Percentiles rank a stretch among this genome's conserved stretches.
Conservation (phyloP, 78 protist species). For the Planoprotostelium fungivorum region DNA sequence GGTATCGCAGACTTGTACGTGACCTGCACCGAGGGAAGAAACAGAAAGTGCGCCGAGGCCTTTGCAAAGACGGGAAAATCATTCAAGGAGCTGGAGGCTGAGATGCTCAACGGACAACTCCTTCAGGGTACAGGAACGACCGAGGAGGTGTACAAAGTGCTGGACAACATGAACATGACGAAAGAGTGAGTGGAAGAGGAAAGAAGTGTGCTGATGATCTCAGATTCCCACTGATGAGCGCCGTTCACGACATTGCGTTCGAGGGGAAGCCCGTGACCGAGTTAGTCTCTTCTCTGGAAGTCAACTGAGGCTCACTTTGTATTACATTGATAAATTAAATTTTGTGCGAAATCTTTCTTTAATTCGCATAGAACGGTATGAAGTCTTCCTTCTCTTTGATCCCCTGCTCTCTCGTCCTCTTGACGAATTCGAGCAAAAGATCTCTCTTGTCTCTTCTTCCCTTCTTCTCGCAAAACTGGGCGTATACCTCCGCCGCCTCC, state of each 20-base stretch:
- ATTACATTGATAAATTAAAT: too few relatives aligned
- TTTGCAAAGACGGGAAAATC: conserved; percentile 28
- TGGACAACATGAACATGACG: conserved; percentile 14
- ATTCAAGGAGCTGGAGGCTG: conserved; percentile 51
- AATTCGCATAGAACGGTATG: too few relatives aligned
- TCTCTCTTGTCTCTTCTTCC: too few relatives aligned
- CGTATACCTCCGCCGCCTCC: too few relatives aligned
- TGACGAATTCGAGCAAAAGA: too few relatives aligned
- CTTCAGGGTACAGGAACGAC: conserved; percentile 63
- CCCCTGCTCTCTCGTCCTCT: too few relatives aligned
- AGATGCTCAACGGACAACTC: conserved; percentile 68
- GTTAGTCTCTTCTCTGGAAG: not conserved
- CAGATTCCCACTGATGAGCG: not conserved
- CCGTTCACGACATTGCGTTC: not conserved
- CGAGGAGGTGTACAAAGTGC: conserved; percentile 47
- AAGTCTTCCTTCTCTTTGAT: too few relatives aligned
- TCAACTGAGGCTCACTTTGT: too few relatives aligned
- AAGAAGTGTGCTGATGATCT: not conserved
- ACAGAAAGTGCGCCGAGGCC: conserved; percentile 54
- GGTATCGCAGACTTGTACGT: conserved; percentile 77
- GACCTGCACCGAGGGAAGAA: conserved; percentile 73
- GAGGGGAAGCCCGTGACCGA: not conserved
- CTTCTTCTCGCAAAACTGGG: too few relatives aligned
- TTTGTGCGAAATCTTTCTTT: too few relatives aligned
- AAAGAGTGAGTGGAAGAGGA: not conserved